A percentile compares a stretch with the other conserved stretches of the same genome.
Conservation (phyloP, 164 flowering plant species). For the Aristolochia fimbriata region DNA sequence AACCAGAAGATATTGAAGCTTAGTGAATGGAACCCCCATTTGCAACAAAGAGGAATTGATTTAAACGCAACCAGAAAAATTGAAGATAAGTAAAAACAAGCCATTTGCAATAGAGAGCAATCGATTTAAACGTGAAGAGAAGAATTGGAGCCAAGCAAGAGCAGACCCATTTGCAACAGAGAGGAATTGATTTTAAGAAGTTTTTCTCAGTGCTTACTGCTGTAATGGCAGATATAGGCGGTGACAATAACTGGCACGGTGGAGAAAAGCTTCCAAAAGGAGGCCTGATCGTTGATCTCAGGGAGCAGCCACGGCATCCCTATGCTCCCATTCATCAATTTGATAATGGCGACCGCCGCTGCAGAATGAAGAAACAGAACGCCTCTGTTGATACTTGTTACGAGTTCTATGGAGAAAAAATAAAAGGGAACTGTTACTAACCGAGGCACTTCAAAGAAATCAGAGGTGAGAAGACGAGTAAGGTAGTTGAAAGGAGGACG, state of each 20-base stretch:
- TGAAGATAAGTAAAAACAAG: too few species aligned
- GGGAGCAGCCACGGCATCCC: slow-evolving; percentile 53
- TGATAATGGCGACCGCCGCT: slow-evolving; percentile 37
- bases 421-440: slow-evolving; percentile 15
- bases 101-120: too few species aligned
- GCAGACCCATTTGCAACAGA: too few species aligned
- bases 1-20: too few species aligned
- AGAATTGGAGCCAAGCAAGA: background rate
- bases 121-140: too few species aligned
- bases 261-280: slow-evolving; percentile 70
- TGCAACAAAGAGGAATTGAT: too few species aligned
- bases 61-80: too few species aligned
- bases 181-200: too few species aligned
- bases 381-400: too few species aligned
- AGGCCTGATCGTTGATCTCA: slow-evolving; percentile 31
- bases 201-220: slow-evolving; percentile 24
- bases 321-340: slow-evolving; percentile 38
- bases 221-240: slow-evolving; percentile 76
- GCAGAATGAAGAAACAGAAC: too few species aligned
- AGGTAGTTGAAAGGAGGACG: slow-evolving; percentile 49
- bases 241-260: slow-evolving; percentile 60
- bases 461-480: slow-evolving; percentile 57
- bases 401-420: too few species aligned
- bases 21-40: too few species aligned
- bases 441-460: slow-evolving; percentile 68